Conservation (phyloP, 495 filamentous ascomycete genomes). For the Neurospora pannonica region DNA sequence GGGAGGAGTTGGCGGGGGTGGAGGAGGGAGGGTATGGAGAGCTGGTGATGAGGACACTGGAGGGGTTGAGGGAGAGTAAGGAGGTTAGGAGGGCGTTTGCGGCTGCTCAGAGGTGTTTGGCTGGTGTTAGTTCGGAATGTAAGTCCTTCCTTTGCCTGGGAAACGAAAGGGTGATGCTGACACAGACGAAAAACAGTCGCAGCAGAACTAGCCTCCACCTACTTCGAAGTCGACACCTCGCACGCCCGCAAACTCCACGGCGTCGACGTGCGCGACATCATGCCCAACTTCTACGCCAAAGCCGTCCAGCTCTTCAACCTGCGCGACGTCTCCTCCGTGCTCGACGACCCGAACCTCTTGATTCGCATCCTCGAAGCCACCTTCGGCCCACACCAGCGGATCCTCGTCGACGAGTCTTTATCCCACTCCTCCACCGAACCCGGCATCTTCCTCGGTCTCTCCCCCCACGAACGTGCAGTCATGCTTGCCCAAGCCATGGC, state of each 20-base stretch:
- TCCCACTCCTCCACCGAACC: slow-evolving; percentile 11
- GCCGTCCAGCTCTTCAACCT: slow-evolving; percentile 22
- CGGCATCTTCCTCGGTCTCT: slow-evolving; percentile 11
- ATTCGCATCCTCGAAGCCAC: slow-evolving; percentile 8
- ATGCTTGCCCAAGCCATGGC: slow-evolving; percentile 16
- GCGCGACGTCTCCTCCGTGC: slow-evolving; percentile 8
- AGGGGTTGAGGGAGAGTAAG: slow-evolving; percentile 8
- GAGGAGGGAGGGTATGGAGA: slow-evolving; percentile 11
- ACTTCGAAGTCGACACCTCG: slow-evolving; percentile 20
- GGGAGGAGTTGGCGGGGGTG: slow-evolving; percentile 10
- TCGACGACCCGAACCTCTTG: slow-evolving; percentile 10
- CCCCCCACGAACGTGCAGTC: slow-evolving; percentile 23
- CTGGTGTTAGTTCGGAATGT: slow-evolving; percentile 14
- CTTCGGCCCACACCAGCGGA: slow-evolving; percentile 10
- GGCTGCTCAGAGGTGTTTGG: slow-evolving; percentile 17
- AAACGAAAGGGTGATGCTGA: too few species aligned
- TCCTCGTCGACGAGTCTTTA: slow-evolving; percentile 12
- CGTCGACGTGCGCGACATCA: slow-evolving; percentile 20
- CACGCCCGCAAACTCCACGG: slow-evolving; percentile 21
- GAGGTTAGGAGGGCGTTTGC: slow-evolving; percentile 15
- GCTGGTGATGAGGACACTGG: slow-evolving; percentile 11
- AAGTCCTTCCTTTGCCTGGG: too few species aligned
- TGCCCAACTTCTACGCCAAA: slow-evolving; percentile 22
- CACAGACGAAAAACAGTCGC: slow-evolving; percentile 3
- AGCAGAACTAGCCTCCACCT: slow-evolving; percentile 13